Conservation (phyloP, 228 moss, liverwort and hornwort genomes). For the Sphagnum magellanicum region DNA sequence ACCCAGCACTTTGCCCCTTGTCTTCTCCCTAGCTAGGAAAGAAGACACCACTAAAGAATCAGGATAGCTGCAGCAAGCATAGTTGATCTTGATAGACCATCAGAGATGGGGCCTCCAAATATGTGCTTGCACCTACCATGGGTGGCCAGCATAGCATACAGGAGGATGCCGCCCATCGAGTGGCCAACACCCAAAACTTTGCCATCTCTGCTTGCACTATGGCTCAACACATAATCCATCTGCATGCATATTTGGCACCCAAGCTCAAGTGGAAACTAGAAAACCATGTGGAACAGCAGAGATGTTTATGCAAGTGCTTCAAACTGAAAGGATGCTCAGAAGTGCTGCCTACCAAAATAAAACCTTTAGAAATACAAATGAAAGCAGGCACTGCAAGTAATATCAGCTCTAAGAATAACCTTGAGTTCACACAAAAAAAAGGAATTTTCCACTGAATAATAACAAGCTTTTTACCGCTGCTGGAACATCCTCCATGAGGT, state of each 20-base stretch:
- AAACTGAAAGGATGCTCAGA: background rate
- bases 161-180: slow-evolving; percentile 96
- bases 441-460: background rate
- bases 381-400: no score
- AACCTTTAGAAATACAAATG: no score
- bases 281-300: background rate
- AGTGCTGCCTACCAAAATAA: no score
- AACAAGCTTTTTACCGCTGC: slow-evolving; percentile 47
- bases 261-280: no score
- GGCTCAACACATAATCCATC: slow-evolving; percentile 75
- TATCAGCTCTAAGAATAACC: no score
- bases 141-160: slow-evolving; percentile 78
- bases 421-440: background rate
- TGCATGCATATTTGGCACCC: slow-evolving; percentile 16
- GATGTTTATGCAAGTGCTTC: background rate
- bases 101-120: background rate
- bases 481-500: slow-evolving; percentile 90
- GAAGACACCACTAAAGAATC: no score
- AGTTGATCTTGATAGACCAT: no score
- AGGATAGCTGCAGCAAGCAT: no score
- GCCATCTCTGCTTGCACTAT: slow-evolving; percentile 56
- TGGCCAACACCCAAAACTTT: slow-evolving; percentile 82
- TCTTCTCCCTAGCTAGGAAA: no score
- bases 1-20: no score
- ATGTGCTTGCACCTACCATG: slow-evolving; percentile 44